These are phyloP conservation scores for Fusarium sublunatum DNA, from an alignment of 2,329 filamentous ascomycete species.

Conservation along the genomic window DNA sequence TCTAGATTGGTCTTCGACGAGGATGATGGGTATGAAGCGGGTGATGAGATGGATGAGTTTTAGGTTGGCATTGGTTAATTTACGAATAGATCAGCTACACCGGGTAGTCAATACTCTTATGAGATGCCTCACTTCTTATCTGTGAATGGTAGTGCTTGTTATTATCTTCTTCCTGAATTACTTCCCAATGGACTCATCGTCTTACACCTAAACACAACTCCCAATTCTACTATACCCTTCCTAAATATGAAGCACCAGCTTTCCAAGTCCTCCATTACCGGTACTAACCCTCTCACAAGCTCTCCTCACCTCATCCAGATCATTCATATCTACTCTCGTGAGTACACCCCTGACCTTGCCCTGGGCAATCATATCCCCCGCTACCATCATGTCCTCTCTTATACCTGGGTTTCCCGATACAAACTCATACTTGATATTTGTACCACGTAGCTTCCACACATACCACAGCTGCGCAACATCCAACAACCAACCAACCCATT, in stretches of 20 bases:
- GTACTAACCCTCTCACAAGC: slow-evolving; percentile 53
- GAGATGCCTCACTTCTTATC: too few relatives aligned
- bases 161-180: too few relatives aligned
- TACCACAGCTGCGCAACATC: slow-evolving; percentile 56
- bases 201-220: not conserved
- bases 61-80: not conserved
- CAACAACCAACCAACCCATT: slow-evolving; percentile 53
- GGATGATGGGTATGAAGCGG: not conserved
- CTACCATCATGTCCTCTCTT: slow-evolving; percentile 56
- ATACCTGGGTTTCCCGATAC: slow-evolving; percentile 57
- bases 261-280: slow-evolving; percentile 46
- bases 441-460: slow-evolving; percentile 56
- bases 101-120: too few relatives aligned
- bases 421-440: slow-evolving; percentile 57
- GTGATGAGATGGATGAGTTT: not conserved
- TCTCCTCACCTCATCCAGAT: slow-evolving; percentile 56
- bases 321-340: slow-evolving; percentile 54
- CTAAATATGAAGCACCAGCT: slow-evolving; percentile 45
- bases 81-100: too few relatives aligned
- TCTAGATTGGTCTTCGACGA: not conserved
- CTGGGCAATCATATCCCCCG: slow-evolving; percentile 54
- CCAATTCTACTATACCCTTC: not conserved
- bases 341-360: slow-evolving; percentile 58
- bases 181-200: too few relatives aligned
- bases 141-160: not conserved